phyloP scores from a whole-genome alignment of 768 basidiomycete genomes.

The Pleurotus tuber-regium region DNA sequence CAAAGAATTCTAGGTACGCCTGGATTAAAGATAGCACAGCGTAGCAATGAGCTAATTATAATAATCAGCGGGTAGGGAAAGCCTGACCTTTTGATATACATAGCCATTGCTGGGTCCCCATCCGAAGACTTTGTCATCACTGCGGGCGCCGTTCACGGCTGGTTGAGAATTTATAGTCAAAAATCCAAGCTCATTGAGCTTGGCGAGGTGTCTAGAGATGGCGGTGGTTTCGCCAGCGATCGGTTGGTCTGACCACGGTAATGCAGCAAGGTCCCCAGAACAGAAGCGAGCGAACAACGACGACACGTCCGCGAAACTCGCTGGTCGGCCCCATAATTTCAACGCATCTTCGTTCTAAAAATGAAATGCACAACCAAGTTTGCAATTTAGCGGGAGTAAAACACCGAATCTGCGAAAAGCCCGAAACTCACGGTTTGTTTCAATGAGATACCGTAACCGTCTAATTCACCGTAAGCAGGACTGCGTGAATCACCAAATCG shows the following conservation, averaged over 20 bases:
- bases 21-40: conserved; percentile 25
- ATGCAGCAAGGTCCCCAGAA: conserved; percentile 60
- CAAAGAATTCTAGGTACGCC: conserved; percentile 98
- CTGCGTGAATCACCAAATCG: conserved; percentile 96
- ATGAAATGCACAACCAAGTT: conserved; percentile 8
- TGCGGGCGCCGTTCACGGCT: conserved; percentile 85
- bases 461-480: conserved; percentile 97
- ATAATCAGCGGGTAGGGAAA: not conserved
- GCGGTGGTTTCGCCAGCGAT: conserved; percentile 79
- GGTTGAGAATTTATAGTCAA: conserved; percentile 97
- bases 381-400: conserved; percentile 5
- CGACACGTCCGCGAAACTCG: conserved; percentile 59
- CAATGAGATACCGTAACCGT: conserved; percentile 92
- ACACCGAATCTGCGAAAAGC: no score
- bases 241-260: conserved; percentile 96
- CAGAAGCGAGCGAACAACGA: conserved; percentile 86
- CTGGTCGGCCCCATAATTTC: conserved; percentile 86
- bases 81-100: conserved; percentile 86
- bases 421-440: conserved; percentile 72
- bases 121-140: conserved; percentile 82
- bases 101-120: conserved; percentile 96
- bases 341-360: conserved; percentile 81
- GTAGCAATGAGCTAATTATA: conserved; percentile 2
- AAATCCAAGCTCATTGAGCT: conserved; percentile 90
- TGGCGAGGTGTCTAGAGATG: conserved; percentile 75